A percentile compares a stretch with the other conserved stretches of the same genome.
phyloP scores from a whole-genome alignment of 2,329 filamentous ascomycete genomes.

The Magnaporthiopsis poae region DNA sequence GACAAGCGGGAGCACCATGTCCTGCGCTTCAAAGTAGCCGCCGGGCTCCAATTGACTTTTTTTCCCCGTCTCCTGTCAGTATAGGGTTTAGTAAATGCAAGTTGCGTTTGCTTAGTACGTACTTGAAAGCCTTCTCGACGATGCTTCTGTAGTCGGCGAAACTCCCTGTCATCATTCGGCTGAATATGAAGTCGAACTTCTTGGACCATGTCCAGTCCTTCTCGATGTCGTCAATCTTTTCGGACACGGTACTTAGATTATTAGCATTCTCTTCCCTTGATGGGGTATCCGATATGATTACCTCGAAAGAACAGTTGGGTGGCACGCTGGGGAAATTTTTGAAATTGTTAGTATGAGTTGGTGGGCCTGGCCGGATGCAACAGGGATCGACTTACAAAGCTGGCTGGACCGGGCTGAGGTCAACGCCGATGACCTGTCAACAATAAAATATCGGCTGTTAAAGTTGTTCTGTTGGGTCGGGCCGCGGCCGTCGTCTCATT shows the following conservation, averaged over 20 bases:
- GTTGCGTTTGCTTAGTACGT: not conserved
- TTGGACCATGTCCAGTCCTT: conserved; percentile 16
- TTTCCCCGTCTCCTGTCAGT: not conserved
- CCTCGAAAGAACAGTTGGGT: conserved; percentile 10
- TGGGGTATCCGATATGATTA: not conserved
- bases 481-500: no score
- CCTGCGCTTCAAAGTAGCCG: conserved; percentile 15
- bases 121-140: conserved; percentile 15
- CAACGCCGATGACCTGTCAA: conserved; percentile 15
- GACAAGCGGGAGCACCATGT: conserved; percentile 13
- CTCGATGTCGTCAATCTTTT: conserved; percentile 17
- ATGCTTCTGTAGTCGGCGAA: conserved; percentile 14
- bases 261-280: not conserved
- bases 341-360: not conserved
- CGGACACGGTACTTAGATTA: not conserved
- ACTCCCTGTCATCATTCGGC: conserved; percentile 14
- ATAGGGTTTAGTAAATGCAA: no score
- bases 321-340: conserved; percentile 6
- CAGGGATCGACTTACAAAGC: conserved; percentile 12
- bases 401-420: conserved; percentile 17
- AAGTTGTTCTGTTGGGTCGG: not conserved
- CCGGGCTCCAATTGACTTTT: conserved; percentile 15
- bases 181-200: conserved; percentile 16
- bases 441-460: not conserved
- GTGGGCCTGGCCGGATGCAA: not conserved